Evolutionary conservation across 1,139 yeast species (phyloP).

Genomic region (Meyerozyma athensensis): DNA sequence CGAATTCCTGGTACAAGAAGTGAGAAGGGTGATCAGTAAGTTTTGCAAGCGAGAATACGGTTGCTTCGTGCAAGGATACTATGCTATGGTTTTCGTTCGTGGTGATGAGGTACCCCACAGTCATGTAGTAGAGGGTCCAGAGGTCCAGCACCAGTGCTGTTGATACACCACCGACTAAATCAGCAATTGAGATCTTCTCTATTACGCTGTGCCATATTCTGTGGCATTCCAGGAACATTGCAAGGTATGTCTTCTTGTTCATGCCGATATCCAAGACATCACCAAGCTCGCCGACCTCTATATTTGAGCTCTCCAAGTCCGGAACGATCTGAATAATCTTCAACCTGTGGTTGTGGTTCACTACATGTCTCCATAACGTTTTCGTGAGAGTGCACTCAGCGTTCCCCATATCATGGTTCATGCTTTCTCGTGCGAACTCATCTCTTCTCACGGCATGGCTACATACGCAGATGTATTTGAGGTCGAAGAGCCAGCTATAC

Average conservation of each 20-base stretch:
- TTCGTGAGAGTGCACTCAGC: not conserved
- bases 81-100: slow-evolving; percentile 40
- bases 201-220: slow-evolving; percentile 22
- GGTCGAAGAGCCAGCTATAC: slow-evolving; percentile 16
- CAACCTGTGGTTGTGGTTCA: not conserved
- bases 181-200: not conserved
- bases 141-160: slow-evolving; percentile 3
- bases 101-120: slow-evolving; percentile 33
- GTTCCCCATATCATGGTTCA: slow-evolving; percentile 7
- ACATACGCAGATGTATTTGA: slow-evolving; percentile 4
- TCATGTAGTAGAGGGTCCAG: slow-evolving; percentile 18
- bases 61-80: slow-evolving; percentile 25
- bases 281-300: slow-evolving; percentile 13
- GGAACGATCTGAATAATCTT: slow-evolving; percentile 20
- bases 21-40: slow-evolving; percentile 7
- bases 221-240: slow-evolving; percentile 33
- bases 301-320: slow-evolving; percentile 8
- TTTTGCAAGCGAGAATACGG: slow-evolving; percentile 15
- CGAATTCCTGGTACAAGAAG: slow-evolving; percentile 22
- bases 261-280: slow-evolving; percentile 31
- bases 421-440: slow-evolving; percentile 12
- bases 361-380: not conserved
- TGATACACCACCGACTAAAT: too few relatives aligned
- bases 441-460: slow-evolving; percentile 7
- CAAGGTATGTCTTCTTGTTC: slow-evolving; percentile 25